phyloP scores from a whole-genome alignment of 2,329 filamentous ascomycete species.

The Trichoderma asperellum region DNA sequence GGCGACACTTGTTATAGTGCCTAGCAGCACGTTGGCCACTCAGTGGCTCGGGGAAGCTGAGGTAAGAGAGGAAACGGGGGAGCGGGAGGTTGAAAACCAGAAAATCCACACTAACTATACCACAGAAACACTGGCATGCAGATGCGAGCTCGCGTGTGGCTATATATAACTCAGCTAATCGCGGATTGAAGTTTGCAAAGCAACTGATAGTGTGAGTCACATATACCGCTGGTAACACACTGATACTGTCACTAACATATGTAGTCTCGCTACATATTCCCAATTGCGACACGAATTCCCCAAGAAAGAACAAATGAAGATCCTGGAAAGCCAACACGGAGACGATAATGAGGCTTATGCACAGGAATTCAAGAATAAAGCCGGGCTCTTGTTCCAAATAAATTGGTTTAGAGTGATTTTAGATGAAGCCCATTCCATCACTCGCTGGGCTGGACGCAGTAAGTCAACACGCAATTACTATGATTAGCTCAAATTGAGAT shows the following conservation, averaged over 20 bases:
- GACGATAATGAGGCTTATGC: constrained; percentile 27
- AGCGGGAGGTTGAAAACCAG: background rate
- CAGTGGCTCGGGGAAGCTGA: constrained; percentile 37
- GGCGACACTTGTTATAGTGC: constrained; percentile 42
- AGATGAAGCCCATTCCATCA: constrained; percentile 61
- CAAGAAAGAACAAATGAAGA: background rate
- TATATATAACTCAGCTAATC: background rate
- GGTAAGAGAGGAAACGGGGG: background rate
- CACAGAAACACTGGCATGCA: constrained; percentile 2
- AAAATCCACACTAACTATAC: background rate
- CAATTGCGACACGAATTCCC: constrained; percentile 35
- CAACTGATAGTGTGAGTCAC: constrained; percentile 18
- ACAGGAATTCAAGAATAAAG: constrained; percentile 45
- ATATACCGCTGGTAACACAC: no score
- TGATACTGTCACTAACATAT: background rate
- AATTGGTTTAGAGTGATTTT: constrained; percentile 57
- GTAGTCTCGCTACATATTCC: constrained; percentile 38
- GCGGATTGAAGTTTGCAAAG: background rate
- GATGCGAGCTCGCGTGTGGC: background rate
- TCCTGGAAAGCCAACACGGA: background rate
- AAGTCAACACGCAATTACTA: constrained; percentile 20
- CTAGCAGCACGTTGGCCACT: constrained; percentile 30
- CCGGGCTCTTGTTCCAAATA: constrained; percentile 35
- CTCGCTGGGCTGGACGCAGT: constrained; percentile 48
- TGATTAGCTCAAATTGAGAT: no score